These are phyloP conservation scores for Pseudohyphozyma bogoriensis DNA, from an alignment of 768 basidiomycete species.

Conservation along the genomic window DNA sequence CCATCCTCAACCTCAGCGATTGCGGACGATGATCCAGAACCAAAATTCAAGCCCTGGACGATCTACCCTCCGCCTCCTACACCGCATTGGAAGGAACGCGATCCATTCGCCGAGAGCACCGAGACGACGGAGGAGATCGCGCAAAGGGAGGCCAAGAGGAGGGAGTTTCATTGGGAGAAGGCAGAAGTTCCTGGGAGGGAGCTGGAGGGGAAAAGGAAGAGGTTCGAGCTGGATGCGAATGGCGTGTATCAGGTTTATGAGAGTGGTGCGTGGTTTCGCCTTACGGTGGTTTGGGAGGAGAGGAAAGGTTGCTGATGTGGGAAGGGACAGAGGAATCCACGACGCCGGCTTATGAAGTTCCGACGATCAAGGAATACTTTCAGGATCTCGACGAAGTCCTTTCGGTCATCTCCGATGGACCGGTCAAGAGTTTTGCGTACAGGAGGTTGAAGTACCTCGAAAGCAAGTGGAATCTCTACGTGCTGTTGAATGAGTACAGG, in stretches of 20 bases:
- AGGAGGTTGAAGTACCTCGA: constrained; percentile 79
- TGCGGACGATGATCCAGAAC: too few relatives aligned
- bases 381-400: constrained; percentile 88
- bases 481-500: constrained; percentile 80
- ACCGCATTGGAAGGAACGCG: constrained; percentile 76
- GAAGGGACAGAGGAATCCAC: constrained; percentile 33
- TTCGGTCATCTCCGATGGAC: constrained; percentile 77
- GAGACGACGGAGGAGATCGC: constrained; percentile 37
- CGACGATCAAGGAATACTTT: constrained; percentile 86
- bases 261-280: constrained; percentile 16
- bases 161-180: constrained; percentile 54
- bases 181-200: constrained; percentile 62
- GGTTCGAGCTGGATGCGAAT: constrained; percentile 60
- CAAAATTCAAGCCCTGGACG: constrained; percentile 61
- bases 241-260: constrained; percentile 83
- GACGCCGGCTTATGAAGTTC: constrained; percentile 64
- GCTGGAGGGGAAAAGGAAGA: constrained; percentile 52
- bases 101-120: constrained; percentile 20
- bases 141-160: constrained; percentile 37
- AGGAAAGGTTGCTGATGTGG: neutral
- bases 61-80: constrained; percentile 89
- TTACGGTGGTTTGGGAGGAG: too few relatives aligned
- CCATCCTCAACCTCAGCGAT: constrained; percentile 50
- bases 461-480: constrained; percentile 90
- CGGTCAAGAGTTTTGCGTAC: constrained; percentile 90